Conservation (phyloP, 495 filamentous ascomycete species). For the Penicillium fimorum region DNA sequence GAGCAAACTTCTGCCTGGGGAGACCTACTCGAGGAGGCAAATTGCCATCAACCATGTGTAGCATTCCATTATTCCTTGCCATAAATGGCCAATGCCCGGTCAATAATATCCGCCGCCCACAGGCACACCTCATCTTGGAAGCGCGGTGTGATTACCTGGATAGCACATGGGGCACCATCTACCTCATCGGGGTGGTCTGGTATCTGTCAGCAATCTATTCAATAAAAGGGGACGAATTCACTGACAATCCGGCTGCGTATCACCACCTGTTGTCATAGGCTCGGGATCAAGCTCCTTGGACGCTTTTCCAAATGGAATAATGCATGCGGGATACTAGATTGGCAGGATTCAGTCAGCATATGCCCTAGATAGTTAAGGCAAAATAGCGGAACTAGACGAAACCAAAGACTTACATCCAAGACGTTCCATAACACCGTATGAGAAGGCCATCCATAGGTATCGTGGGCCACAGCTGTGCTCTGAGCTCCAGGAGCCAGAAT, state of each 20-base stretch:
- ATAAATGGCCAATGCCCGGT: constrained; percentile 12
- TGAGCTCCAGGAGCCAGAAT: constrained; percentile 47
- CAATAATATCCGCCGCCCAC: constrained; percentile 35
- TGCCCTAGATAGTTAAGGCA: not conserved
- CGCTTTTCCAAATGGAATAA: constrained; percentile 35
- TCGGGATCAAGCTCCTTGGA: constrained; percentile 38
- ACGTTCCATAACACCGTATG: constrained; percentile 54
- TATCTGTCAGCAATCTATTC: not conserved
- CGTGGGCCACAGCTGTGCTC: constrained; percentile 47
- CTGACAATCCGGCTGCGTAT: constrained; percentile 39
- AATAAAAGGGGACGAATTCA: not conserved
- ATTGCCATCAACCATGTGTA: not conserved
- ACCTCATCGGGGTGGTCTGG: constrained; percentile 36
- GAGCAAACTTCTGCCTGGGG: not conserved
- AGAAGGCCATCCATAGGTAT: constrained; percentile 44
- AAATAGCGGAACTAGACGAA: not conserved
- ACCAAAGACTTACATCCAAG: constrained; percentile 44
- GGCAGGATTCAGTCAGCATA: not conserved
- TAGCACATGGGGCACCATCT: constrained; percentile 38
- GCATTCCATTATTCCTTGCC: not conserved
- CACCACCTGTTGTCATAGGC: constrained; percentile 21
- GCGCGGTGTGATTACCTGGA: constrained; percentile 38
- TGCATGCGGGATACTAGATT: constrained; percentile 34
- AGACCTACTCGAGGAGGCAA: not conserved
- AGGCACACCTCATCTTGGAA: constrained; percentile 49